Conservation (phyloP, 2,329 filamentous ascomycete species). For the Apiospora aurea region DNA sequence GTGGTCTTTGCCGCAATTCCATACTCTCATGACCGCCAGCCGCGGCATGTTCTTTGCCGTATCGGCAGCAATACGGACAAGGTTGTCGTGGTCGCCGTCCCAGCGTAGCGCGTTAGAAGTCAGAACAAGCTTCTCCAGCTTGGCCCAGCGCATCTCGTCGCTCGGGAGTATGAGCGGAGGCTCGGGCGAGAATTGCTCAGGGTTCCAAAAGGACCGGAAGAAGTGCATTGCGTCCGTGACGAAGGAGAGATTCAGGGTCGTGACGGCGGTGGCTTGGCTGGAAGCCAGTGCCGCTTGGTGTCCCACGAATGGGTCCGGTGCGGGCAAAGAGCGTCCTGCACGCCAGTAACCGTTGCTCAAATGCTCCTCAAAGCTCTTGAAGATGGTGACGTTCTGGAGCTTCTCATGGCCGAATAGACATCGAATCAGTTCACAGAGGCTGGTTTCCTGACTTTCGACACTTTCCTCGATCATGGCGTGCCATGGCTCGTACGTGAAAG, state of each 20-base stretch:
- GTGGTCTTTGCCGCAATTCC: background rate
- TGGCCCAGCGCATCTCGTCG: background rate
- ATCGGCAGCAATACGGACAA: background rate
- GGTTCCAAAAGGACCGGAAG: background rate
- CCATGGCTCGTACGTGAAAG: background rate
- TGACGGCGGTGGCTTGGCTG: background rate
- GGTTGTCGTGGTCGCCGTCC: background rate
- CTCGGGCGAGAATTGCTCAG: no score
- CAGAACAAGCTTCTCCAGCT: background rate
- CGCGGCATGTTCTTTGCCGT: background rate
- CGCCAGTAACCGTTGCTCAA: background rate
- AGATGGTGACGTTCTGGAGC: background rate
- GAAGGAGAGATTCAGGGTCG: background rate
- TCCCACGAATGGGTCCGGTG: no score
- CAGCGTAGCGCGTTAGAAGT: background rate
- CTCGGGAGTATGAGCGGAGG: no score
- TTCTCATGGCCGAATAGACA: background rate
- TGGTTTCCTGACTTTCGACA: rapidly evolving
- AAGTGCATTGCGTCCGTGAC: background rate
- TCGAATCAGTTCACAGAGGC: background rate
- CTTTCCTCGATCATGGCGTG: background rate
- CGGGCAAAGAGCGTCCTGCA: no score
- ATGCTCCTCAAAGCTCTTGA: background rate
- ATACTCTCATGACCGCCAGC: background rate
- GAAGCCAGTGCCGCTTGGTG: no score